Evolutionary conservation across 257 asterid species (phyloP), one percentile per base, ranked within the genome.

Genomic region (Fraxinus quadrangulata): DNA sequence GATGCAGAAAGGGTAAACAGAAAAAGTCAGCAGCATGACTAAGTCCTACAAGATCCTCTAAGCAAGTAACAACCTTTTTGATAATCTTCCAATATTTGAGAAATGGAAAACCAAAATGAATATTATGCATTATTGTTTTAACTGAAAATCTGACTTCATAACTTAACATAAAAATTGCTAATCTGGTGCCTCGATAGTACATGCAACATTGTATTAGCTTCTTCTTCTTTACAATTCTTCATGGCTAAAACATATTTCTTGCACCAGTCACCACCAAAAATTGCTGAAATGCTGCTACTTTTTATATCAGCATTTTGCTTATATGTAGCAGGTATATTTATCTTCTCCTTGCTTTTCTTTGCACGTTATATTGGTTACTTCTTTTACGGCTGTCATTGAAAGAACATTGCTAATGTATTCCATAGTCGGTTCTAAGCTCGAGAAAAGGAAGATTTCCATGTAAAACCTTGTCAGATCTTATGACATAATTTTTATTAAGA

Each of bases 241-340:
- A 79, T 79, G 83, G 72, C 68, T 17, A 82, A 45, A 11, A 76
- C 75, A 36, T 54, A 47, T 67, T 69, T 36, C 63, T 42, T 59
- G 72, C 40, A 31, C 39, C 72, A 67, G 0, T 24, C 7, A 42
- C 13, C 68, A 13, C 68, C 67, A 70, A 45, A 75, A 24, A 74
- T 36, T 66, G 71, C 31, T 73, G 13, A 13, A 49, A 28, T 77
- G 56, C 45, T 81, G 66, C 42, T 78, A 1, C 42, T 70, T 16
- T 74, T 68, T 30, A 0, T 71, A 9, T 28, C 61, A 16, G 10
- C 73, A 31, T 4, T 77, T 39, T 74, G 33, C 79, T 39, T 77
- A 14, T 75, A 59, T 56, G 28, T 69, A 10, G 24, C 82, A 80
- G 87, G 87, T 80, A 21, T 40, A 9, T 45, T 49, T 59, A 28